Conservation (phyloP, 2,329 filamentous ascomycete species). For the Stachybotrys chartarum region DNA sequence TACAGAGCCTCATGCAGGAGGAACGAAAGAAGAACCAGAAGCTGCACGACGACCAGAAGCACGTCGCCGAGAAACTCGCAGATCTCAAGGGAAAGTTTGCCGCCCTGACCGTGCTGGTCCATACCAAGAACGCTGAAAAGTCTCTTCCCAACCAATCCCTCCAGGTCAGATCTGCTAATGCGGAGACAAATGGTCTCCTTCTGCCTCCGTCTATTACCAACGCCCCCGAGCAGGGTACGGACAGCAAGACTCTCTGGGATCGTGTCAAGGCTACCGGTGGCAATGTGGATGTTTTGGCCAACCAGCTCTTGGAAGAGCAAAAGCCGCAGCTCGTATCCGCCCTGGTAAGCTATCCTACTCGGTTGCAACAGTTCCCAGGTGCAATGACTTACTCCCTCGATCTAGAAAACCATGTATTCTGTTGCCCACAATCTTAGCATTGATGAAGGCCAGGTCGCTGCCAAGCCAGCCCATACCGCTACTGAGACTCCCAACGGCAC, state of each 20-base stretch:
- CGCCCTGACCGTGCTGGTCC: conserved; percentile 1
- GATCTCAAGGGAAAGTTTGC: conserved; percentile 9
- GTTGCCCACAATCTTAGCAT: background rate
- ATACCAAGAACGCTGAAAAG: background rate
- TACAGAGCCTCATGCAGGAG: conserved; percentile 5
- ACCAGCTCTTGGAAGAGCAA: background rate
- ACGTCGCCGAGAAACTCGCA: conserved; percentile 1
- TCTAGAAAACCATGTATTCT: background rate
- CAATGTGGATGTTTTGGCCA: background rate
- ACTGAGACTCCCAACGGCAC: background rate
- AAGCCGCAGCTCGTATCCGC: background rate
- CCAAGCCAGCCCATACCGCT: background rate
- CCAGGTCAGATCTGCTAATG: too few relatives aligned
- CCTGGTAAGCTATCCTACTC: background rate
- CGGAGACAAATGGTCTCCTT: background rate
- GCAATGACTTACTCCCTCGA: background rate
- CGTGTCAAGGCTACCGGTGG: background rate
- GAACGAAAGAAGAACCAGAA: background rate
- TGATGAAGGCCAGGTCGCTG: background rate
- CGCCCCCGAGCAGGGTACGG: too few relatives aligned
- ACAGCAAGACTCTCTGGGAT: background rate
- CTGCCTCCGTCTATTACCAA: background rate
- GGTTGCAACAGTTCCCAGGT: background rate
- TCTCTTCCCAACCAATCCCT: background rate
- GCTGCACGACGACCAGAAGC: background rate